phyloP scores from a whole-genome alignment of 805 yeast species.

The Saccharomycopsis malanga region DNA sequence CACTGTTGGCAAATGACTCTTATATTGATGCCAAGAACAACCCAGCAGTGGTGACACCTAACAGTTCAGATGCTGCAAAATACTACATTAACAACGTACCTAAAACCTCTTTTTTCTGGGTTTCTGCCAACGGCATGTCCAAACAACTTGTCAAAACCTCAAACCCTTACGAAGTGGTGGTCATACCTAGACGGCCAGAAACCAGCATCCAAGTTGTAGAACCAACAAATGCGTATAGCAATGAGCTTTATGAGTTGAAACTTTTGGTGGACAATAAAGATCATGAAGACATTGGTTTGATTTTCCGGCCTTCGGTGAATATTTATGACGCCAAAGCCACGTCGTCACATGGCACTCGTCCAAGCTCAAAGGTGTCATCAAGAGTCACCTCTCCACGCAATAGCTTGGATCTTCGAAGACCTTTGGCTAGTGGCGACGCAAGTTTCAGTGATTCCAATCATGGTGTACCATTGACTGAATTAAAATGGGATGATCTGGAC shows the following conservation, averaged over 20 bases:
- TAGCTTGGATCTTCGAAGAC: slow-evolving; percentile 11
- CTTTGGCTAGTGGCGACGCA: background rate
- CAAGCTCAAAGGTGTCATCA: slow-evolving; percentile 13
- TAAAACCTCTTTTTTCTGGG: slow-evolving; percentile 19
- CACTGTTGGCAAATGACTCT: slow-evolving; percentile 6
- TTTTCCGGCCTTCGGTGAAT: slow-evolving; percentile 22
- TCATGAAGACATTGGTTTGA: slow-evolving; percentile 28
- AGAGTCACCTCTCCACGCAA: slow-evolving; percentile 16
- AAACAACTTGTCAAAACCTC: slow-evolving; percentile 20
- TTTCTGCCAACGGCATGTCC: slow-evolving; percentile 2
- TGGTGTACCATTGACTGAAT: background rate
- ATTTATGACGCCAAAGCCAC: slow-evolving; percentile 8
- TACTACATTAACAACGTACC: slow-evolving; percentile 9
- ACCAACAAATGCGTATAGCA: slow-evolving; percentile 28
- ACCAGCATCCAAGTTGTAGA: slow-evolving; percentile 26
- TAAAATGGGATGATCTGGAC: slow-evolving; percentile 16
- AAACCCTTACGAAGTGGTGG: slow-evolving; percentile 25
- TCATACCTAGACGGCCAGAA: slow-evolving; percentile 36
- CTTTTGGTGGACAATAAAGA: slow-evolving; percentile 30
- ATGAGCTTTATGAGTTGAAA: slow-evolving; percentile 27
- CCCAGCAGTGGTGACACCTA: slow-evolving; percentile 11
- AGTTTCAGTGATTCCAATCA: background rate
- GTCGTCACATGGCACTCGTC: background rate
- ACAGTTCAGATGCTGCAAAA: background rate
- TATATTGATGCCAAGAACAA: slow-evolving; percentile 11